These are phyloP conservation scores for Pythium myriotylum DNA, from an alignment of 352 stramenopile species.

Conservation along the genomic window DNA sequence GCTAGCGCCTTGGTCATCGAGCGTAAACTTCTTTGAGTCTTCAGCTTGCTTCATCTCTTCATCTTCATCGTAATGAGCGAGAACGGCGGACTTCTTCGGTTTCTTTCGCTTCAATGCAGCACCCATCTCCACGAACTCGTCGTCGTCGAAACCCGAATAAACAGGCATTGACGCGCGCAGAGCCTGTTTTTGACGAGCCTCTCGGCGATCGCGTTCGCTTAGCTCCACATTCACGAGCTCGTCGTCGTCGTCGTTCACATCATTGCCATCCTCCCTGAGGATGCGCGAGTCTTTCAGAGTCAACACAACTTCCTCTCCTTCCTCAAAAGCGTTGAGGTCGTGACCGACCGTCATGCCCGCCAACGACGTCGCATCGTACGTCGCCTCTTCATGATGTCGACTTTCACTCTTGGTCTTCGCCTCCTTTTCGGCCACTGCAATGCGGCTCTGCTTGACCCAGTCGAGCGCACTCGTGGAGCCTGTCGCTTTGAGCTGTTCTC, in stretches of 20 bases:
- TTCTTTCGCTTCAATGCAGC: slow-evolving; percentile 38
- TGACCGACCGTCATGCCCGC: slow-evolving; percentile 92
- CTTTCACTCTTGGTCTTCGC: slow-evolving; percentile 17
- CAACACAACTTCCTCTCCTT: slow-evolving; percentile 92
- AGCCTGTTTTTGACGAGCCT: slow-evolving; percentile 43
- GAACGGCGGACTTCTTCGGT: slow-evolving; percentile 41
- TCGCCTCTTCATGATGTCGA: neutral
- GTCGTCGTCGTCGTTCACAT: slow-evolving; percentile 77
- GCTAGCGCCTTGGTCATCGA: slow-evolving; percentile 45
- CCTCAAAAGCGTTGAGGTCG: slow-evolving; percentile 83
- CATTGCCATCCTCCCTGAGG: slow-evolving; percentile 78
- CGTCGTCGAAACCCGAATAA: slow-evolving; percentile 96
- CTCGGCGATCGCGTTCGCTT: slow-evolving; percentile 64
- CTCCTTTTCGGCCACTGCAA: slow-evolving; percentile 22
- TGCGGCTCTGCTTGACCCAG: slow-evolving; percentile 76
- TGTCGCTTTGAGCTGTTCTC: slow-evolving; percentile 60
- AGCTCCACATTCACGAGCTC: slow-evolving; percentile 88
- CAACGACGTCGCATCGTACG: slow-evolving; percentile 78
- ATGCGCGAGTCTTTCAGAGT: slow-evolving; percentile 93
- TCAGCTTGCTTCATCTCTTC: slow-evolving; percentile 48
- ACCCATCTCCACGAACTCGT: slow-evolving; percentile 94
- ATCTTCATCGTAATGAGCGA: slow-evolving; percentile 92
- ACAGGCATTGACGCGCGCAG: slow-evolving; percentile 65
- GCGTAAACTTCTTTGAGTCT: slow-evolving; percentile 53
- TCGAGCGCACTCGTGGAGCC: slow-evolving; percentile 45